Conservation (phyloP, 2,329 filamentous ascomycete species). For the Penicillium sp. region DNA sequence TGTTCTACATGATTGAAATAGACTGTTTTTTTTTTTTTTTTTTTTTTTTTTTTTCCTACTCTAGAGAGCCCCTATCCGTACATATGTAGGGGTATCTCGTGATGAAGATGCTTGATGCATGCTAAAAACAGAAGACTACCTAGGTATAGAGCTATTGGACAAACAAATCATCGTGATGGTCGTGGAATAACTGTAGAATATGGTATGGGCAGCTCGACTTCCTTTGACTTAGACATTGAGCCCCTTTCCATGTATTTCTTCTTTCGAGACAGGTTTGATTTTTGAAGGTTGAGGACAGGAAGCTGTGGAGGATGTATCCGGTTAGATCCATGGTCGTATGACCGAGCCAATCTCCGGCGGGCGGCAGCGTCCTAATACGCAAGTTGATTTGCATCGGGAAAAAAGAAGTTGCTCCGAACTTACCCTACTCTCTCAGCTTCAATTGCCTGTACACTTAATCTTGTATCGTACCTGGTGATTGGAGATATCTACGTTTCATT, state of each 20-base stretch:
- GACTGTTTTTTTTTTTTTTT: no score
- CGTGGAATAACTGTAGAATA: not conserved
- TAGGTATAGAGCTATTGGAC: not conserved
- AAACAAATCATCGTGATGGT: not conserved
- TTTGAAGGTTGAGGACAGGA: not conserved
- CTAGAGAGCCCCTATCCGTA: not conserved
- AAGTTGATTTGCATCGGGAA: slow-evolving; percentile 11
- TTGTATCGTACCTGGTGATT: not conserved
- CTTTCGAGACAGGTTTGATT: not conserved
- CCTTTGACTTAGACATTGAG: not conserved
- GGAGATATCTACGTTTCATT: not conserved
- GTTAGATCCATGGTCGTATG: slow-evolving; percentile 3
- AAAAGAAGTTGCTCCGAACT: slow-evolving; percentile 16
- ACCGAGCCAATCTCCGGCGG: slow-evolving; percentile 8
- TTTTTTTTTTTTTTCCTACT: no score
- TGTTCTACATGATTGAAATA: not conserved
- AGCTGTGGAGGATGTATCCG: not conserved
- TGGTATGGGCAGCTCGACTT: not conserved
- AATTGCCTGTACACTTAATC: not conserved
- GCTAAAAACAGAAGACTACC: not conserved
- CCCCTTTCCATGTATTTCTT: not conserved
- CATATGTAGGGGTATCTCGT: not conserved
- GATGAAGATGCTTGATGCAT: not conserved
- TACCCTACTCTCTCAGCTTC: slow-evolving; percentile 9
- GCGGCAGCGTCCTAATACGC: slow-evolving; percentile 9